These are phyloP conservation scores for Ceratopteris richardii DNA, from an alignment of 75 land plant species.

Conservation along the genomic window DNA sequence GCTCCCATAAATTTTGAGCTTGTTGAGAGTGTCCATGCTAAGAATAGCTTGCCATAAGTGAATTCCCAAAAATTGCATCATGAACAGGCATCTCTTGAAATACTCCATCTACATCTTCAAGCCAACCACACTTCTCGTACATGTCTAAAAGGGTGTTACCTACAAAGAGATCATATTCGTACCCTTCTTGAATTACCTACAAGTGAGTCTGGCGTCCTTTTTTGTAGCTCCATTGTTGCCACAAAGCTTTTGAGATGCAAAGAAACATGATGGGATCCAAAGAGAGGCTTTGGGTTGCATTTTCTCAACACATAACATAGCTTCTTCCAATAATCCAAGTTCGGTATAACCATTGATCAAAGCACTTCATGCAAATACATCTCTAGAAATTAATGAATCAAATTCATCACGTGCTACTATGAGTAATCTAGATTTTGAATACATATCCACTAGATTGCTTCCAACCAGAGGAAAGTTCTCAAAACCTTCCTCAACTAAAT, in stretches of 20 bases:
- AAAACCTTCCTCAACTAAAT: not conserved
- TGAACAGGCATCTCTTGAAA: constrained; percentile 33
- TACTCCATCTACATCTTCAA: constrained; percentile 22
- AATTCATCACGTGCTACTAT: constrained; percentile 22
- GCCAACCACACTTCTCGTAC: constrained; percentile 32
- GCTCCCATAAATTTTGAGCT: not conserved
- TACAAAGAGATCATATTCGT: constrained; percentile 19
- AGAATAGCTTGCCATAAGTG: constrained; percentile 38
- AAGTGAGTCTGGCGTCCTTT: constrained; percentile 29
- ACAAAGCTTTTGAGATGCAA: not conserved
- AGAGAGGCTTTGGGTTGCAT: not conserved
- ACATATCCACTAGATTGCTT: constrained; percentile 22
- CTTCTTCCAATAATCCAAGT: constrained; percentile 2
- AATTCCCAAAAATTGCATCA: constrained; percentile 49
- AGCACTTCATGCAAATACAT: constrained; percentile 38
- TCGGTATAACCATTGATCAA: constrained; percentile 12
- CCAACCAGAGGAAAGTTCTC: not conserved
- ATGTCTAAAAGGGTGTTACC: constrained; percentile 32
- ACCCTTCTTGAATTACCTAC: constrained; percentile 17
- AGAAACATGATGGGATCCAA: not conserved
- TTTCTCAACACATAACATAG: not conserved
- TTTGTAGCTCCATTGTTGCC: not conserved
- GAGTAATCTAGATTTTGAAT: constrained; percentile 20
- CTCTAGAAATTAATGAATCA: constrained; percentile 25
- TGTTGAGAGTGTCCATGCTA: constrained; percentile 4